A percentile compares a stretch with the other conserved stretches of the same genome.
Conservation (phyloP, 768 basidiomycete species). For the Hygrophorus pudorinus region DNA sequence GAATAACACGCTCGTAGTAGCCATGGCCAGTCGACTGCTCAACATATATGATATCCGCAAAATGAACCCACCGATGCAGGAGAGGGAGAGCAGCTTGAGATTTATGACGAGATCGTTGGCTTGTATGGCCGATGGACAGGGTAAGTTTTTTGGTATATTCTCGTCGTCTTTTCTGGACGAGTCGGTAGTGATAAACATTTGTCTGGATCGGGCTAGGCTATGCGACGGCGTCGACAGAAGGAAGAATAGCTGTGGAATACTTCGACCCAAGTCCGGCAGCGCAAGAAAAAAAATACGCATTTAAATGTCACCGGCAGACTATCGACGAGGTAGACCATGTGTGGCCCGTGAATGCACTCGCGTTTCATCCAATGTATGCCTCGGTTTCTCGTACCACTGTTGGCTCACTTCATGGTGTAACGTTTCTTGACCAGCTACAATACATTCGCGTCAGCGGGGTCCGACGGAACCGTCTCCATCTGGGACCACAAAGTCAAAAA, state of each 20-base stretch:
- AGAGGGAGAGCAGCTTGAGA: slow-evolving; percentile 87
- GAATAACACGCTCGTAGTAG: slow-evolving; percentile 75
- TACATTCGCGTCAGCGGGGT: slow-evolving; percentile 93
- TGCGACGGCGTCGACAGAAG: slow-evolving; percentile 89
- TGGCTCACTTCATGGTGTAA: background rate
- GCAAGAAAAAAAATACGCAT: slow-evolving; percentile 87
- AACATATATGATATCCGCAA: slow-evolving; percentile 82
- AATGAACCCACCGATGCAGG: slow-evolving; percentile 65
- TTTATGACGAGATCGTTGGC: slow-evolving; percentile 89
- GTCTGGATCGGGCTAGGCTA: slow-evolving; percentile 45
- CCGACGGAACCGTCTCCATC: slow-evolving; percentile 87
- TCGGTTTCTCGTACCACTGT: background rate
- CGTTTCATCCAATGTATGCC: slow-evolving; percentile 80
- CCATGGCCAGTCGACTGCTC: slow-evolving; percentile 86
- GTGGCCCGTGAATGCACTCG: slow-evolving; percentile 92
- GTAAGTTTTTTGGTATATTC: slow-evolving; percentile 28
- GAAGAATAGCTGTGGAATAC: slow-evolving; percentile 95
- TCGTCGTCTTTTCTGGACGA: background rate
- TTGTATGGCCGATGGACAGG: slow-evolving; percentile 89
- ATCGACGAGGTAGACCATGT: slow-evolving; percentile 90
- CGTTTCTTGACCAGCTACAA: slow-evolving; percentile 47
- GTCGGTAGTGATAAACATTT: no score
- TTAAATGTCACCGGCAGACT: slow-evolving; percentile 91
- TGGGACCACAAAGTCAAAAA: slow-evolving; percentile 99
- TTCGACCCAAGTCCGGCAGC: slow-evolving; percentile 71